Conservation (phyloP, 1,139 yeast species). For the Yamadazyma pseudoaaseri region DNA sequence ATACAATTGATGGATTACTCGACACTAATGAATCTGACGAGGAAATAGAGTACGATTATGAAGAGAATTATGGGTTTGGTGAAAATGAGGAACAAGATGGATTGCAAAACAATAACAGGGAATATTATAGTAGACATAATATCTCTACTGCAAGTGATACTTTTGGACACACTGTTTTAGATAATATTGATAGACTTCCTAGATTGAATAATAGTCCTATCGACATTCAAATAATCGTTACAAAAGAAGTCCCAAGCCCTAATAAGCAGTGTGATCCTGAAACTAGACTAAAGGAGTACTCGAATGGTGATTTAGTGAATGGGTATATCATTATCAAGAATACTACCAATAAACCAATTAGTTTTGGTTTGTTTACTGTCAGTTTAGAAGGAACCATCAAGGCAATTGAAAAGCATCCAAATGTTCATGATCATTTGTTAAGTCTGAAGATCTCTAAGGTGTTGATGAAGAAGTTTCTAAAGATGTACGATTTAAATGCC, state of each 20-base stretch:
- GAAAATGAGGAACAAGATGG: slow-evolving; percentile 20
- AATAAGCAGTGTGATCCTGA: slow-evolving; percentile 35
- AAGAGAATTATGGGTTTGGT: slow-evolving; percentile 23
- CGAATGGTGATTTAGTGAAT: slow-evolving; percentile 39
- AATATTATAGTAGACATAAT: slow-evolving; percentile 6
- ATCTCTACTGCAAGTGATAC: slow-evolving; percentile 17
- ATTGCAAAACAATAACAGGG: slow-evolving; percentile 9
- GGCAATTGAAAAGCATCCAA: slow-evolving; percentile 23
- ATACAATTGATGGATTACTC: slow-evolving; percentile 17
- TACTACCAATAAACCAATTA: slow-evolving; percentile 36
- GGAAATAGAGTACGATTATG: slow-evolving; percentile 13
- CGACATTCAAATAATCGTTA: slow-evolving; percentile 43
- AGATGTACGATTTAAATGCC: slow-evolving; percentile 50
- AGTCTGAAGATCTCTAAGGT: slow-evolving; percentile 26
- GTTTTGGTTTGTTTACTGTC: slow-evolving; percentile 46
- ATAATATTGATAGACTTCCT: slow-evolving; percentile 42
- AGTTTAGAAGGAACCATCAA: slow-evolving; percentile 48
- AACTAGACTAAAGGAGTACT: slow-evolving; percentile 44
- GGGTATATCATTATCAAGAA: slow-evolving; percentile 42
- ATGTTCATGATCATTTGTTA: slow-evolving; percentile 13
- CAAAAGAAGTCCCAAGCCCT: slow-evolving; percentile 42
- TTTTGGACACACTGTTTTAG: slow-evolving; percentile 44
- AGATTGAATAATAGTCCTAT: slow-evolving; percentile 37
- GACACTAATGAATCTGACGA: slow-evolving; percentile 9
- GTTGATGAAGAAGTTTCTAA: slow-evolving; percentile 42